Percentiles rank a stretch among this genome's conserved stretches.
phyloP scores from a whole-genome alignment of 257 asterid species.

The Oldenlandia corymbosa region DNA sequence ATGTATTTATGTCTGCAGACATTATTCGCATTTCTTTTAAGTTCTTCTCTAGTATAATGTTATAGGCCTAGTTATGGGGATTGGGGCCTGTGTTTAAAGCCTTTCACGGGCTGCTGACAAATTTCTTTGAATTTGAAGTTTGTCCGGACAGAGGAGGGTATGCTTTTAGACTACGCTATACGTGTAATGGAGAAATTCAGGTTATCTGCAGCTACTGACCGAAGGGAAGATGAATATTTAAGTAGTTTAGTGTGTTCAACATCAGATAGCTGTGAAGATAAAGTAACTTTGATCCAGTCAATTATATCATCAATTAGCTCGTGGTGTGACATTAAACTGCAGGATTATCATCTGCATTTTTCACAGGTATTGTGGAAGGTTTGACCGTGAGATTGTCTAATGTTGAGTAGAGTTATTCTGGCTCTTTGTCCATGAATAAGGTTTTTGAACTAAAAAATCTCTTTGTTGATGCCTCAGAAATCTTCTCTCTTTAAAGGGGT shows the following conservation, averaged over 20 bases:
- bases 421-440: background rate
- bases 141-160: constrained; percentile 59
- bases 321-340: constrained; percentile 83
- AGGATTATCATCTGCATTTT: constrained; percentile 80
- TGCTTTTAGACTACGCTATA: constrained; percentile 60
- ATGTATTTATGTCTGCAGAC: background rate
- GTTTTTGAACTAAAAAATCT: constrained; percentile 4
- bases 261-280: constrained; percentile 38
- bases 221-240: constrained; percentile 55
- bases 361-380: constrained; percentile 51
- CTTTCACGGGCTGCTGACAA: constrained; percentile 22
- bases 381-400: constrained; percentile 15
- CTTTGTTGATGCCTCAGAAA: constrained; percentile 40
- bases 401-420: constrained; percentile 14
- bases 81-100: background rate
- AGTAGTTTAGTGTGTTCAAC: constrained; percentile 54
- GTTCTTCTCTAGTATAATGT: no score
- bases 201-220: constrained; percentile 44
- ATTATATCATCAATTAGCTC: constrained; percentile 60
- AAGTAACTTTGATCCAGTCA: constrained; percentile 56
- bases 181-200: constrained; percentile 50
- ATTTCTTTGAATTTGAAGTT: constrained; percentile 56
- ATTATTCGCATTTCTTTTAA: background rate
- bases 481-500: constrained; percentile 61
- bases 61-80: no score